Base-by-base conservation (phyloP, 176 grass and related monocot species). In the Tillandsia fasciculata region DNA sequence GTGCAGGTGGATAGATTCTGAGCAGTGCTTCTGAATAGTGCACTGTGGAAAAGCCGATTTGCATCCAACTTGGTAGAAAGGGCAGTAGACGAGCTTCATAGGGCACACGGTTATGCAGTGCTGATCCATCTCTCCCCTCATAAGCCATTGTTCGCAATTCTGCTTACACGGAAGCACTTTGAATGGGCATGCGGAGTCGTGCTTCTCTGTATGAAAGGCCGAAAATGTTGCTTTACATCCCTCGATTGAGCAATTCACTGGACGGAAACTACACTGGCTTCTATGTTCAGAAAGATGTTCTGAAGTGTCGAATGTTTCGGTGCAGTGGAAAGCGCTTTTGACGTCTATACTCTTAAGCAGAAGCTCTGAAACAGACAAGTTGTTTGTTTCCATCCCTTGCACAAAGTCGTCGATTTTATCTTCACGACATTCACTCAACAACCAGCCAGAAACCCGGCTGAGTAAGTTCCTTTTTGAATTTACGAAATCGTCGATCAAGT, bases 371-470 rank as follows among this genome's bases (percentile, higher is more conserved):
- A 96, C 75, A 0, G 29, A 96, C 76, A 96, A 96, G 10, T 50
- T 72, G 14, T 87, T 88, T 51, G 74, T 87, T 68, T 92, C 92
- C 86, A 92, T 92, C 51, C 89, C 92, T 53, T 92, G 88, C 9
- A 83, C 83, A 72, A 96, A 96, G 2, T 96, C 92, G 2, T 96
- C 92, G 50, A 96, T 91, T 84, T 96, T 96, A 13, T 96, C 92
- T 50, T 96, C 92, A 1, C 88, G 88, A 63, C 50, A 87, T 48
- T 96, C 86, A 5, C 81, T 92, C 53, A 91, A 29, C 50, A 96
- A 49, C 88, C 92, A 96, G 67, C 83, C 85, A 42, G 92, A 92
- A 52, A 92, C 92, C 61, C 90, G 81, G 50, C 88, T 79, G 3
- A 92, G 87, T 15, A 96, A 89, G 71, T 91, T 96, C 50, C 88